Conservation (phyloP, 2,329 filamentous ascomycete species). For the Seiridium unicorne region DNA sequence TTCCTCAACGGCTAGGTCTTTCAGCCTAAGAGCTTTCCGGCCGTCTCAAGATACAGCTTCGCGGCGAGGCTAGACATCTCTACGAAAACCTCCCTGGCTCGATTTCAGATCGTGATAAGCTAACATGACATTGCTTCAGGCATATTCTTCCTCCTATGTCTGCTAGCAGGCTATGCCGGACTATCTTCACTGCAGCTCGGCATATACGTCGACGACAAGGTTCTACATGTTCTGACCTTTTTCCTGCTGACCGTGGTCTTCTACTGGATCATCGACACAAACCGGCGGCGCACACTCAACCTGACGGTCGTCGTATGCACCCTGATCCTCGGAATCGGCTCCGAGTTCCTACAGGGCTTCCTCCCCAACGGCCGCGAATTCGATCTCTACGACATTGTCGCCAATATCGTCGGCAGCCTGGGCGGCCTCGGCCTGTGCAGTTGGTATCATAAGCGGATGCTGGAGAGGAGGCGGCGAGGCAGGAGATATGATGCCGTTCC, state of each 20-base stretch:
- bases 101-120: neutral
- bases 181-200: constrained; percentile 63
- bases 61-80: neutral
- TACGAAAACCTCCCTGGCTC: too few relatives aligned
- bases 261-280: constrained; percentile 97
- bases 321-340: constrained; percentile 66
- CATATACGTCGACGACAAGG: constrained; percentile 77
- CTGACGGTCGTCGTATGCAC: constrained; percentile 82
- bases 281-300: constrained; percentile 79
- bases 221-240: constrained; percentile 83
- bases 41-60: too few relatives aligned
- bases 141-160: constrained; percentile 67
- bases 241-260: constrained; percentile 84
- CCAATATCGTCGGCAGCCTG: constrained; percentile 80
- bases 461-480: constrained; percentile 77
- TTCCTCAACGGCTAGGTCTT: too few relatives aligned
- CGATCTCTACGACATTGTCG: constrained; percentile 82
- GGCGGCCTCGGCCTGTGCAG: constrained; percentile 71
- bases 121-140: constrained; percentile 40
- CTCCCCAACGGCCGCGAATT: constrained; percentile 70
- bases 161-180: constrained; percentile 76
- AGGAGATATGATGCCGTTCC: constrained; percentile 72
- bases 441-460: constrained; percentile 95
- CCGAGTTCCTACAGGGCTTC: constrained; percentile 72
- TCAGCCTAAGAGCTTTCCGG: too few relatives aligned